A percentile compares a stretch with the other conserved stretches of the same genome.
Conservation (phyloP, 2,329 filamentous ascomycete species). For the Fusarium nematophilum region DNA sequence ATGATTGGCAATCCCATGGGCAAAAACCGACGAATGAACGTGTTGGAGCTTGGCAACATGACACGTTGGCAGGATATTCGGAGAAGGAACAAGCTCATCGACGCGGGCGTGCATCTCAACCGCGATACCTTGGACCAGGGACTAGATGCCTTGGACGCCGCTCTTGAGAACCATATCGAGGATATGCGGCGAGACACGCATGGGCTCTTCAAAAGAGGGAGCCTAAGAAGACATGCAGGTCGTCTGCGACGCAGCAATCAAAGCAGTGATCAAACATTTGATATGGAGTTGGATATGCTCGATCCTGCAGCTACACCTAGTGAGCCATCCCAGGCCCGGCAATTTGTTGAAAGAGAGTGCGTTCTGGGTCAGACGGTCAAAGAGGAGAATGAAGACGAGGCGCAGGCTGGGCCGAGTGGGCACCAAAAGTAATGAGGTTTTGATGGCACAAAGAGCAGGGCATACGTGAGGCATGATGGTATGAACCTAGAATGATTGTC, state of each 20-base stretch:
- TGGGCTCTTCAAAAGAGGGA: constrained; percentile 45
- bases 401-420: constrained; percentile 12
- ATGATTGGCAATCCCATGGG: constrained; percentile 79
- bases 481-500: constrained; percentile 36
- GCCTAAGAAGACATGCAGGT: constrained; percentile 39
- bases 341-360: constrained; percentile 48
- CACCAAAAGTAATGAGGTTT: constrained; percentile 10
- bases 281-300: constrained; percentile 47
- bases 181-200: constrained; percentile 50
- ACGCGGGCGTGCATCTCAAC: constrained; percentile 54
- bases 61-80: constrained; percentile 80
- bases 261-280: constrained; percentile 43
- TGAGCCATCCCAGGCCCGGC: constrained; percentile 22
- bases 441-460: neutral
- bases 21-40: constrained; percentile 75
- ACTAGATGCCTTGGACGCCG: constrained; percentile 51
- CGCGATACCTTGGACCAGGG: constrained; percentile 51
- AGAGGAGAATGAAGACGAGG: constrained; percentile 48
- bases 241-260: constrained; percentile 44
- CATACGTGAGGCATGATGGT: constrained; percentile 8
- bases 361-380: constrained; percentile 52
- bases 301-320: constrained; percentile 26
- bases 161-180: constrained; percentile 52
- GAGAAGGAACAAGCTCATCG: constrained; percentile 67
- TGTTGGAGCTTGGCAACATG: constrained; percentile 76